Evolutionary conservation across 176 grass and related monocot genomes (phyloP).

Genomic region (Cocos nucifera): DNA sequence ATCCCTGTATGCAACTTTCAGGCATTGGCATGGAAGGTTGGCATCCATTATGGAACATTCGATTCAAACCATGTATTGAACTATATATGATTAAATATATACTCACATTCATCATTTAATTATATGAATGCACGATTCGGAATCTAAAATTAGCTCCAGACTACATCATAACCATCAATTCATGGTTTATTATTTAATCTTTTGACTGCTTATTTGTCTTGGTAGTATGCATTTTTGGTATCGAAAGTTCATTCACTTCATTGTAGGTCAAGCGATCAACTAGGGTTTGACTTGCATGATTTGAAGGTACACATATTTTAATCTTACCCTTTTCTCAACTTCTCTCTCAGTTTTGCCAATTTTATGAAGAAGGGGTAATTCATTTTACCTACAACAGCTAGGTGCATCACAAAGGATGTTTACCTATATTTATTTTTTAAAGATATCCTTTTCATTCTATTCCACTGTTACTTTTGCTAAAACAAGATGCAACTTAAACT

Average conservation of each 20-base stretch:
- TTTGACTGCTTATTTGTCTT: neutral
- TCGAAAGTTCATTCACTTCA: conserved; percentile 3
- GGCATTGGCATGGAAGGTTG: conserved; percentile 11
- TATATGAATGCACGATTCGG: no score
- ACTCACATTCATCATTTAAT: no score
- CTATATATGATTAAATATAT: no score
- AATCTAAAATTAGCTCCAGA: no score
- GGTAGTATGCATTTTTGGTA: neutral
- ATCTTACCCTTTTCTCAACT: neutral
- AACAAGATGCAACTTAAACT: neutral
- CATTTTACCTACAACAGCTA: neutral
- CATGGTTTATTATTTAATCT: neutral
- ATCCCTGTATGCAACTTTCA: conserved; percentile 21
- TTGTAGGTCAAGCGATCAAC: conserved; percentile 21
- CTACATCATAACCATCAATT: neutral
- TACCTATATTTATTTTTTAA: no score
- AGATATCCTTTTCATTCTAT: neutral
- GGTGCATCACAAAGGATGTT: no score
- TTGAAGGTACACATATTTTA: conserved; percentile 13
- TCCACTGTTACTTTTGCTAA: neutral
- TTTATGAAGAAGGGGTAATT: neutral
- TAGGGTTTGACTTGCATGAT: conserved; percentile 2
- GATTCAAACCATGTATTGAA: neutral
- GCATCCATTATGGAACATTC: neutral
- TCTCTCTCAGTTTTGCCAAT: neutral